phyloP scores from a whole-genome alignment of 1,139 yeast species.

The Kluyveromyces sp. region DNA sequence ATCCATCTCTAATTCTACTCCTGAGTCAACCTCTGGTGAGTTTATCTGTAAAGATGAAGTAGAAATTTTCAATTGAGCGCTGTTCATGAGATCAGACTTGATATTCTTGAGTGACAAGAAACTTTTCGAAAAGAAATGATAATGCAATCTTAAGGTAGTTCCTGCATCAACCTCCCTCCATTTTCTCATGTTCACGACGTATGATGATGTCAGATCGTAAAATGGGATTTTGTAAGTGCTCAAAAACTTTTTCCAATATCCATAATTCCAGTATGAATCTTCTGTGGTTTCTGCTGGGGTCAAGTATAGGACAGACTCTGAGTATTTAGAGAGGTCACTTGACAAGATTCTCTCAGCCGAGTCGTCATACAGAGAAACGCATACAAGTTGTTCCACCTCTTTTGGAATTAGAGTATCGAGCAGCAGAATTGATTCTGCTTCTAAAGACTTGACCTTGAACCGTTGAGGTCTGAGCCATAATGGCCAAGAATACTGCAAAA shows the following conservation, averaged over 20 bases:
- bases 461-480: conserved; percentile 73
- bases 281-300: conserved; percentile 61
- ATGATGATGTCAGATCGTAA: conserved; percentile 74
- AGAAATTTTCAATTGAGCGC: conserved; percentile 49
- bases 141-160: conserved; percentile 74
- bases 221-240: conserved; percentile 51
- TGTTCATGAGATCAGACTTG: conserved; percentile 90
- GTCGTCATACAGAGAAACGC: conserved; percentile 39
- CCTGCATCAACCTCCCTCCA: conserved; percentile 70
- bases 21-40: background rate
- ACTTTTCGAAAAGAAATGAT: conserved; percentile 75
- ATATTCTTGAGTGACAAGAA: conserved; percentile 71
- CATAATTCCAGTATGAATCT: conserved; percentile 85
- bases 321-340: background rate
- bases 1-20: conserved; percentile 1
- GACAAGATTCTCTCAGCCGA: background rate
- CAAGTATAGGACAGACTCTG: conserved; percentile 7
- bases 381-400: conserved; percentile 64
- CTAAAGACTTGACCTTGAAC: conserved; percentile 68
- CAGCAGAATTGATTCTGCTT: conserved; percentile 85
- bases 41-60: conserved; percentile 8
- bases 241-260: conserved; percentile 74
- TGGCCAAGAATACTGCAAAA: conserved; percentile 88
- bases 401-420: conserved; percentile 83
- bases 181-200: conserved; percentile 64